Conservation (phyloP, 257 asterid species). For the Nicotiana tabacum region DNA sequence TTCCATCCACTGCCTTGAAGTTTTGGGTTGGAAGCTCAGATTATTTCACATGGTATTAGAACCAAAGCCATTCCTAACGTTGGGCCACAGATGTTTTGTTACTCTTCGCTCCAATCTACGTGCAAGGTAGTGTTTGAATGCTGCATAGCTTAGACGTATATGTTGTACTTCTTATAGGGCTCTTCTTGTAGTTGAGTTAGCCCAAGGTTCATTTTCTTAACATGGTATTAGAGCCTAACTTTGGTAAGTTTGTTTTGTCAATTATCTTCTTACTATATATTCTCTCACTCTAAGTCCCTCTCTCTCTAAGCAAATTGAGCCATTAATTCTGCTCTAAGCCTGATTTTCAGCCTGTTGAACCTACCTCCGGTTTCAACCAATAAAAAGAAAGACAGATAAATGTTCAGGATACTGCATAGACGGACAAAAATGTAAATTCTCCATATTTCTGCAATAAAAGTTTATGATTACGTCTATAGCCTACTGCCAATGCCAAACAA, state of each 20-base stretch:
- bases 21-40: background rate
- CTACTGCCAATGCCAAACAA: background rate
- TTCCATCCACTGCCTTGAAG: background rate
- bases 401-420: background rate
- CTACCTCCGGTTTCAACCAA: background rate
- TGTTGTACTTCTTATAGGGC: background rate
- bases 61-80: background rate
- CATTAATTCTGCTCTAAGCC: background rate
- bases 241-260: background rate
- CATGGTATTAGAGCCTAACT: background rate
- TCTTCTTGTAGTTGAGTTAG: background rate
- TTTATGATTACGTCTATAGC: background rate
- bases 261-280: background rate
- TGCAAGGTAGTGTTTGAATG: background rate
- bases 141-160: background rate
- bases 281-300: background rate
- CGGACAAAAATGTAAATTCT: background rate
- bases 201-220: background rate
- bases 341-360: background rate
- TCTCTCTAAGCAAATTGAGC: background rate
- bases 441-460: background rate
- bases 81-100: background rate
- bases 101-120: background rate
- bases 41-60: background rate
- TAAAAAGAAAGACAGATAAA: background rate